A percentile compares a stretch with the other conserved stretches of the same genome.
Evolutionary conservation across 108 stramenopile species (phyloP).

Genomic region (Skeletonema menzelii): DNA sequence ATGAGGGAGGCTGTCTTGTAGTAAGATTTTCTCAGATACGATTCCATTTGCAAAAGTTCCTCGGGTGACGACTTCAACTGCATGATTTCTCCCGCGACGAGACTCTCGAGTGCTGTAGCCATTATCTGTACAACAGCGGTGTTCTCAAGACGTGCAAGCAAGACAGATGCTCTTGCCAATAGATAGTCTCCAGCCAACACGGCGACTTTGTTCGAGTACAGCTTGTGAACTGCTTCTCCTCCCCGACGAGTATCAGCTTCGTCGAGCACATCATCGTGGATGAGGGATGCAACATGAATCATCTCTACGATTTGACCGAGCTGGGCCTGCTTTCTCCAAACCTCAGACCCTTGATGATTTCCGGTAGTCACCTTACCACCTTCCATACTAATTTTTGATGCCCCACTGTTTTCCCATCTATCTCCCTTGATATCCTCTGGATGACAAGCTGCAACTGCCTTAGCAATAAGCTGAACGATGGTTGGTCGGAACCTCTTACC

Average conservation of each 20-base stretch:
- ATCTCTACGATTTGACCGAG: slow-evolving; percentile 98
- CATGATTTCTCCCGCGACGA: slow-evolving; percentile 98
- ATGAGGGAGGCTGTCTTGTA: slow-evolving; percentile 98
- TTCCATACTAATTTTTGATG: slow-evolving; percentile 68
- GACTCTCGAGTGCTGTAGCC: slow-evolving; percentile 94
- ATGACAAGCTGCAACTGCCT: slow-evolving; percentile 76
- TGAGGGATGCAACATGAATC: slow-evolving; percentile 97
- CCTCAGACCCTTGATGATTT: slow-evolving; percentile 86
- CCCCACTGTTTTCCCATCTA: slow-evolving; percentile 78
- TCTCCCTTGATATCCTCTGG: slow-evolving; percentile 52
- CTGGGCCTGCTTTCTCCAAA: slow-evolving; percentile 87
- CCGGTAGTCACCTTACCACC: slow-evolving; percentile 61
- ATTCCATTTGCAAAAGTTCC: slow-evolving; percentile 87
- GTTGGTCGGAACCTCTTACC: slow-evolving; percentile 97
- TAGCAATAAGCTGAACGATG: slow-evolving; percentile 90
- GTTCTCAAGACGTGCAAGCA: slow-evolving; percentile 90
- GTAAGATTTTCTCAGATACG: slow-evolving; percentile 93
- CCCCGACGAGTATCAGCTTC: slow-evolving; percentile 96
- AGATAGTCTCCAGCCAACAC: slow-evolving; percentile 98
- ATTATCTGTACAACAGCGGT: slow-evolving; percentile 97
- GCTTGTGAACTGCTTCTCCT: slow-evolving; percentile 95
- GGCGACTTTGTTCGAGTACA: slow-evolving; percentile 98
- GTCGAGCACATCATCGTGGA: slow-evolving; percentile 97
- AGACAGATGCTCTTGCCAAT: slow-evolving; percentile 91
- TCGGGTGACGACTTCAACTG: slow-evolving; percentile 89